phyloP scores from a whole-genome alignment of 2,329 filamentous ascomycete species.

The Ophiostoma perfectum region DNA sequence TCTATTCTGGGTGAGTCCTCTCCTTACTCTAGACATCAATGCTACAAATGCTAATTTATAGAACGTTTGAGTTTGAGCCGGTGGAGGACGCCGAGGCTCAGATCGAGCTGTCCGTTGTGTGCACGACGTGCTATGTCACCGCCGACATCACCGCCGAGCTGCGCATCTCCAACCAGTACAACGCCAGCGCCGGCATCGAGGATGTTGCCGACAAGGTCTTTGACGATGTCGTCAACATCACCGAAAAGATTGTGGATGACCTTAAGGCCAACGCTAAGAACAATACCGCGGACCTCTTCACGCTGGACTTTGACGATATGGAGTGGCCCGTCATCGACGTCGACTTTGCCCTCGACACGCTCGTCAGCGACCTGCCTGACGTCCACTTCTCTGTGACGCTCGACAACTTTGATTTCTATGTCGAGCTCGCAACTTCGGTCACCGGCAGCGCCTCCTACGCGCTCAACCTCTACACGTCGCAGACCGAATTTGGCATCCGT shows the following conservation, averaged over 20 bases:
- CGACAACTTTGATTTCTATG: conserved; percentile 47
- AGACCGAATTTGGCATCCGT: not conserved
- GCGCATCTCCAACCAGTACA: not conserved
- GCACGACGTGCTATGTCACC: conserved; percentile 23
- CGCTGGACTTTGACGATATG: conserved; percentile 23
- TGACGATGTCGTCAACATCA: conserved; percentile 18
- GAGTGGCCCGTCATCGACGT: conserved; percentile 31
- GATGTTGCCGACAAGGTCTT: conserved; percentile 14
- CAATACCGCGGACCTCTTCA: too few species aligned
- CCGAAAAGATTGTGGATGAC: not conserved
- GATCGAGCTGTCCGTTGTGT: conserved; percentile 8
- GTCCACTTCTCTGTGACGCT: conserved; percentile 43
- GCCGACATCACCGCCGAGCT: conserved; percentile 17
- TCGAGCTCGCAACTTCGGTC: conserved; percentile 45
- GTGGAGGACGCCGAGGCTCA: not conserved
- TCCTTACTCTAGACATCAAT: not conserved
- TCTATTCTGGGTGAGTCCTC: conserved; percentile 19
- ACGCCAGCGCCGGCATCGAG: conserved; percentile 14
- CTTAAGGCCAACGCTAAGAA: conserved; percentile 32
- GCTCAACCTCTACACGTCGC: not conserved
- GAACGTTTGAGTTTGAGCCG: not conserved
- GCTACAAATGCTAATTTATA: not conserved
- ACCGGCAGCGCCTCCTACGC: conserved; percentile 30
- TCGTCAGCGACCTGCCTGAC: conserved; percentile 37
- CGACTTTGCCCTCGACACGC: conserved; percentile 41